Evolutionary conservation across 2,329 filamentous ascomycete genomes (phyloP), one percentile per base, ranked within the genome.

Genomic region (Conoideocrella luteorostrata): DNA sequence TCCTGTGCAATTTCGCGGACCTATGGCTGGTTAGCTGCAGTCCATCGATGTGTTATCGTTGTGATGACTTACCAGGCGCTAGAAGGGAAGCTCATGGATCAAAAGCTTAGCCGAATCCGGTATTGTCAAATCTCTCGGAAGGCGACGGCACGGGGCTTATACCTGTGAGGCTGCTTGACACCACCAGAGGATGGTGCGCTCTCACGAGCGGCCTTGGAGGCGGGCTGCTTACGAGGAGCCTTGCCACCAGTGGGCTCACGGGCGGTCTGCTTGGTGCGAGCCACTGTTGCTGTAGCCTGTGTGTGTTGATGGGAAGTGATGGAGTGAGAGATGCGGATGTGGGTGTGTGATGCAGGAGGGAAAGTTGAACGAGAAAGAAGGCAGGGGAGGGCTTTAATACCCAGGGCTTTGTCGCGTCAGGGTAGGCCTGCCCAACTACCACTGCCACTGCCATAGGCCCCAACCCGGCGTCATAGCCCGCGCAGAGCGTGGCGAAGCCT

Each of bases 91-190:
- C 79, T 96, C 97, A 72, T 88, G 84, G 72, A 98, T 89, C 59
- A 98, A 75, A 41, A 98, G 83, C 75, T 97, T 90, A 41, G 91
- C 96, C 53, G 85, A 88, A 76, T 95, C 77, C 97, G 91, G 78
- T 97, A 97, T 65, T 87, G 86, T 78, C 91, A 86, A 62, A 98
- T 98, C 77, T 98, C 93, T 80, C 89, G 88, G 62, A 97, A 85
- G 79, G 91, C 91, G 73, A 95, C 86, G 65, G 93, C 95, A 79
- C 85, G 86, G 64, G 86, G 86, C 86, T 89, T 90, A 70, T 90
- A 73, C 64, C 86, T 79, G 75, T 90, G 86, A 72, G 87, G 87
- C 86, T 93, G 91, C 86, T 93, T 93, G 81, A 91, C 86, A 83
- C 86, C 86, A 63, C 91, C 93, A 69, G 93, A 97, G 52, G 89